Base-by-base conservation (phyloP, 1,284 basidiomycete species). In the Pseudozyma tsukubaensis region DNA sequence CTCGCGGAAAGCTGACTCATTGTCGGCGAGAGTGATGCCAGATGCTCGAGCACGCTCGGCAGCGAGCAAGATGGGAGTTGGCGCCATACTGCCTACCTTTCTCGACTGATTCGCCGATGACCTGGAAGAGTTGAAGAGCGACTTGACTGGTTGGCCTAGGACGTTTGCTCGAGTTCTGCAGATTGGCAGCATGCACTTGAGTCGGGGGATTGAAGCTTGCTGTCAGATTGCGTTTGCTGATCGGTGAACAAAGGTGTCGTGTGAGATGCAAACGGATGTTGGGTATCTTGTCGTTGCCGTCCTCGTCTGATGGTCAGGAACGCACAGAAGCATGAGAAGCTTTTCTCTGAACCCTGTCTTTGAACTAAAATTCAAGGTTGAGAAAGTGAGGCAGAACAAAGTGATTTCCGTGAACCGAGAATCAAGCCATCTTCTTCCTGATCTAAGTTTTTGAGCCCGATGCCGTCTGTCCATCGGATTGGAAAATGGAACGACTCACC, bases 1-100 rank as follows among this genome's bases (percentile, higher is more conserved):
- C 48, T 84, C 82, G 34, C 76, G 69, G 57, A 84, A 84, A 3
- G 81, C 82, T 0, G 79, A 61, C 49, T 84, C 81, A 19, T 75
- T 40, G 16, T 73, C 55, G 36, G 58, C 56, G 16, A 84, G 72
- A 9, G 77, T 76, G 32, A 82, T 81, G 16, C 80, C 77, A 14
- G 78, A 74, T 3, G 70, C 65, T 9, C 69, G 55, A n/a, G 77
- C 74, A 35, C 70, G 70, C 40, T 70, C 62, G 0, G 80, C 66
- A 6, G 77, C 62, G 24, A 84, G 71, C 24, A 82, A 50, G 39
- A 83, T 73, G 3, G 82, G 77, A 21, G 70, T 73, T 2, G 82
- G 82, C 8, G 82, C 81, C 82, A 84, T 84, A 51, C 50, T 72
- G 48, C 21, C 32, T 37, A 36, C 14, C 5, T 19, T 16, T 37